Evolutionary conservation across 768 basidiomycete genomes (phyloP), one percentile per base, ranked within the genome.

Genomic region (Suillus bovinus): DNA sequence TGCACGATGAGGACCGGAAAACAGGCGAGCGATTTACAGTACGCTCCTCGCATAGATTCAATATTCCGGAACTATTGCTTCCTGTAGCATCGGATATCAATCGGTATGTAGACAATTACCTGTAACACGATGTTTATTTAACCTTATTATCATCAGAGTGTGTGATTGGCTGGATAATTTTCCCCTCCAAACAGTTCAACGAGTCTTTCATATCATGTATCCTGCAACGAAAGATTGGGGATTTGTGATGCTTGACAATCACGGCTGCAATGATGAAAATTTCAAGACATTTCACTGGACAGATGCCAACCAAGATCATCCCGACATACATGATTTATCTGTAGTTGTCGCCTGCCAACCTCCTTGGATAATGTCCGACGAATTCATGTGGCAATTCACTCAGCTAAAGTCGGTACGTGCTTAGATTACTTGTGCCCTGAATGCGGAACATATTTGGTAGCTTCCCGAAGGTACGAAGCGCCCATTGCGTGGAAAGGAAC

Each of bases 261-360:
- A 67, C 38, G 76, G 78, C 60, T 66, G 67, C 9, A 81, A 84
- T 60, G 67, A 76, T 5, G 67, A 76, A 4, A 74, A 83, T 34
- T 81, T 83, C 62, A 78, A 75, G 60, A 76, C 80, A 62, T 83
- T 81, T 63, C 72, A 79, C 59, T 85, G 84, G 79, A 72, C 77
- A 9, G 66, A 69, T 11, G 63, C 59, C 24, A 60, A 63, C 24
- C 56, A 68, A 5, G 61, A 68, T 3, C 72, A 70, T 13, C 65
- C 72, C 39, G 66, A 68, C 33, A 71, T 73, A 34, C 69, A 70
- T 49, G 72, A 64, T 33, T 72, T 71, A 36, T 77, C 79, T 49
- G 74, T 87, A 22, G 70, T 85, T 4, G 70, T 88, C 46, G 85
- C 81, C n/a, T 83, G 83, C 64, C 86, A 87, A 68, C 83, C 86